phyloP scores from a whole-genome alignment of 1,284 basidiomycete species.

The Coniferiporia sulphurascens region DNA sequence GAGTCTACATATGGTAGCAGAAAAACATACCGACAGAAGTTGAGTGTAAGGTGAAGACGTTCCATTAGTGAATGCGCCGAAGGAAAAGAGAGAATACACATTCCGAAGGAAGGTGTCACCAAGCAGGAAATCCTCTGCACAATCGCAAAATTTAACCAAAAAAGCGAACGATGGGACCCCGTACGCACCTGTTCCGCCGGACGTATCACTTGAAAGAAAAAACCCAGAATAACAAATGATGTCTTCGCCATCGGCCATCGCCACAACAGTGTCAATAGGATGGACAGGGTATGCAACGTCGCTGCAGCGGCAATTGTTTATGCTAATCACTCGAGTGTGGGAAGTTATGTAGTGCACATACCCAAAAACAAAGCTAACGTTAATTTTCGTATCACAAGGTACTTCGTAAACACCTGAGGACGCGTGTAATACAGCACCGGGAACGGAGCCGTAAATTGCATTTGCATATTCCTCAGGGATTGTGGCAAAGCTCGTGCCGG shows the following conservation, averaged over 20 bases:
- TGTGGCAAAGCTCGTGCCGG: constrained; percentile 17
- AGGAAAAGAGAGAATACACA: constrained; percentile 16
- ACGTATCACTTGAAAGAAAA: not conserved
- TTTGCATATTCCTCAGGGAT: constrained; percentile 17
- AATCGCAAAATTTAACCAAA: not conserved
- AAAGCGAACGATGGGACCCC: not conserved
- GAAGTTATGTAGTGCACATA: not conserved
- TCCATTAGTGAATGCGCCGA: constrained; percentile 12
- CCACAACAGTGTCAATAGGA: constrained; percentile 18
- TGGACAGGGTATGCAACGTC: constrained; percentile 17
- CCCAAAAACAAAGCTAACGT: constrained; percentile 17
- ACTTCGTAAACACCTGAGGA: constrained; percentile 18
- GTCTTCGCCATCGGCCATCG: constrained; percentile 5
- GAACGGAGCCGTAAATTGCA: constrained; percentile 18
- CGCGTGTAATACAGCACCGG: constrained; percentile 13
- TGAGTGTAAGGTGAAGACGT: constrained; percentile 14
- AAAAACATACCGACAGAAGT: constrained; percentile 13
- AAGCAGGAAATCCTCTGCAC: constrained; percentile 17
- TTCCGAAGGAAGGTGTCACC: constrained; percentile 20
- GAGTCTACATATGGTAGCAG: not conserved
- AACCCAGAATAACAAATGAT: constrained; percentile 17
- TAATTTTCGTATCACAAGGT: constrained; percentile 16
- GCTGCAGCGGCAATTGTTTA: not conserved
- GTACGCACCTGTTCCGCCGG: not conserved
- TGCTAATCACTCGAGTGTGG: not conserved